Evolutionary conservation across 2,329 filamentous ascomycete genomes (phyloP).

Genomic region (Microdochium bolleyi): DNA sequence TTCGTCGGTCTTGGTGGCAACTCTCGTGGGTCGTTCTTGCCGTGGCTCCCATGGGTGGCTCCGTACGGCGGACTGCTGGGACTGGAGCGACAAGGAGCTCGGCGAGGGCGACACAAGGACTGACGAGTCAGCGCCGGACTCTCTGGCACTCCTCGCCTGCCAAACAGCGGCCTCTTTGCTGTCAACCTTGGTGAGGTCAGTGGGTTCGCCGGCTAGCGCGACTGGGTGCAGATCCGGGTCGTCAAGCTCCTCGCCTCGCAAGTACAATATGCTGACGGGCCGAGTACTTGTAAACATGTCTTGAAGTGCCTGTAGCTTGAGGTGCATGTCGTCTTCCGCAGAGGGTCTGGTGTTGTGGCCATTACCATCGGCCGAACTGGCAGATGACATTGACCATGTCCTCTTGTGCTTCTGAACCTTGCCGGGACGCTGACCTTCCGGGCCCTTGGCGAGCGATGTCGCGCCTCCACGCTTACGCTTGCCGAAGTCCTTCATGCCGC

Average conservation of each 20-base stretch:
- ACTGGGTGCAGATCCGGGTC: conserved; percentile 76
- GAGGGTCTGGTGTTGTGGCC: conserved; percentile 35
- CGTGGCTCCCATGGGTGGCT: conserved; percentile 34
- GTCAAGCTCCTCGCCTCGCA: conserved; percentile 69
- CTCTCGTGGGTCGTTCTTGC: conserved; percentile 44
- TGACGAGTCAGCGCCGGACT: conserved; percentile 52
- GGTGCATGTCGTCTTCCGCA: conserved; percentile 68
- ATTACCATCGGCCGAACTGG: conserved; percentile 48
- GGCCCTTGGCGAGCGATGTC: conserved; percentile 31
- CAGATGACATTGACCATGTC: conserved; percentile 90
- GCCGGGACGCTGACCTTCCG: conserved; percentile 55
- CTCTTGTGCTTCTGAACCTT: conserved; percentile 87
- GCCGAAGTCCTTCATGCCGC: conserved; percentile 57
- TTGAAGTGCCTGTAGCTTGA: conserved; percentile 69
- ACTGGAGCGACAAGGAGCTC: conserved; percentile 55
- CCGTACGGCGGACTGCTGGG: conserved; percentile 38
- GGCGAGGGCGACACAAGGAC: conserved; percentile 56
- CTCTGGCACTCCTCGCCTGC: conserved; percentile 43
- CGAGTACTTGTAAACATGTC: conserved; percentile 86
- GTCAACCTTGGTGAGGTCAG: conserved; percentile 49
- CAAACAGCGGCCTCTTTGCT: conserved; percentile 39
- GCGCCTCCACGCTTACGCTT: conserved; percentile 54
- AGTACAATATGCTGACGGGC: conserved; percentile 68
- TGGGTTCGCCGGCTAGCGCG: conserved; percentile 58
- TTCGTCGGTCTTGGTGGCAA: conserved; percentile 45